Conservation (phyloP, 805 yeast species). For the Zygosaccharomyces bailii region DNA sequence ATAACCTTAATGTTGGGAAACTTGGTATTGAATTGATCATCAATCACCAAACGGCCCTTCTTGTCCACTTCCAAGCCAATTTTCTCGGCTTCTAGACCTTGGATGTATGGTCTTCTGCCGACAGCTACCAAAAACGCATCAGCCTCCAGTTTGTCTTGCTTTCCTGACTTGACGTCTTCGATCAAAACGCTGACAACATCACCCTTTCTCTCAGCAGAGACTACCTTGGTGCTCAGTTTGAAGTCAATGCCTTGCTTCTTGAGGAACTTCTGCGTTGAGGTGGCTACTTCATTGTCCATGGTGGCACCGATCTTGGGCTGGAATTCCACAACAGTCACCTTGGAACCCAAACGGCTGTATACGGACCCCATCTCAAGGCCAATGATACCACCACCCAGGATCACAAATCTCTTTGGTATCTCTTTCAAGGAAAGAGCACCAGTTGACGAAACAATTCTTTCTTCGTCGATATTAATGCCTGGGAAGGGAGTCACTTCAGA, state of each 20-base stretch:
- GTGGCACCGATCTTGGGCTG: constrained; percentile 93
- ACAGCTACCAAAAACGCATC: constrained; percentile 95
- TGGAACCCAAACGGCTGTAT: constrained; percentile 90
- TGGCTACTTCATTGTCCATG: constrained; percentile 95
- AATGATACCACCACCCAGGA: constrained; percentile 99
- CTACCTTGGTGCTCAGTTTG: constrained; percentile 88
- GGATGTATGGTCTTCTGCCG: constrained; percentile 97
- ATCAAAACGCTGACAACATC: constrained; percentile 82
- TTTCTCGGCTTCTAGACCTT: constrained; percentile 83
- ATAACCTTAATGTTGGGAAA: constrained; percentile 91
- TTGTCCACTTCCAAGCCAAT: constrained; percentile 88
- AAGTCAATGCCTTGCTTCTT: constrained; percentile 94
- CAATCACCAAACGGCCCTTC: constrained; percentile 91
- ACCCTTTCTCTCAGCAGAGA: constrained; percentile 82
- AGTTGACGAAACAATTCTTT: constrained; percentile 93
- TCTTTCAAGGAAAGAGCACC: constrained; percentile 84
- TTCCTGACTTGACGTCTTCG: constrained; percentile 85
- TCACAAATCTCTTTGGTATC: constrained; percentile 85
- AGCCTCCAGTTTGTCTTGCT: constrained; percentile 73
- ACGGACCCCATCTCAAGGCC: constrained; percentile 99
- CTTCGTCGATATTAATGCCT: constrained; percentile 93
- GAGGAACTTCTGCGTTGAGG: constrained; percentile 81
- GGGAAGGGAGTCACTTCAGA: constrained; percentile 99
- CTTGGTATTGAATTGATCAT: constrained; percentile 88
- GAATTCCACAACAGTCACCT: constrained; percentile 93